Conservation (phyloP, 345 rosid species). For the Salix purpurea region DNA sequence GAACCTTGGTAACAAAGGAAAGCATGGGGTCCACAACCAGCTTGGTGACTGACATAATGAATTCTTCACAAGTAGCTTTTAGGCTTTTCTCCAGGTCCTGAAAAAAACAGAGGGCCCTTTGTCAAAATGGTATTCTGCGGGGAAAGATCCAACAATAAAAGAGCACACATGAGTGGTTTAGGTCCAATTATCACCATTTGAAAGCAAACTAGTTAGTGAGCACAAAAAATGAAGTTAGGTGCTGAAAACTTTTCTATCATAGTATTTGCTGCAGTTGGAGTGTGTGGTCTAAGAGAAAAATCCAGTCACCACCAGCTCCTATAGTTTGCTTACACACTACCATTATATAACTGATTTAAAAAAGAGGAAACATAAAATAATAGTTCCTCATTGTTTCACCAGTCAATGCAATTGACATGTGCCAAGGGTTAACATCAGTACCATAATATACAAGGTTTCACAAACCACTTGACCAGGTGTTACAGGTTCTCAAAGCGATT, state of each 20-base stretch:
- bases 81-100: constrained; percentile 96
- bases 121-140: background rate
- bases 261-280: background rate
- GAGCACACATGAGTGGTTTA: too few relatives aligned
- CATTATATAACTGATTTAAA: too few relatives aligned
- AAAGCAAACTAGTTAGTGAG: background rate
- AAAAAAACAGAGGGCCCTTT: background rate
- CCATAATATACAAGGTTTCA: too few relatives aligned
- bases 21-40: constrained; percentile 97
- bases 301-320: background rate
- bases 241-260: background rate
- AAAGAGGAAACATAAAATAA: too few relatives aligned
- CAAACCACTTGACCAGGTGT: too few relatives aligned
- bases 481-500: too few relatives aligned
- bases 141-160: background rate
- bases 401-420: too few relatives aligned
- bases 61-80: constrained; percentile 96
- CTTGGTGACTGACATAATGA: constrained; percentile 93
- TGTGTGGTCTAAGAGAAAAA: background rate
- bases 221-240: background rate
- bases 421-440: too few relatives aligned
- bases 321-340: too few relatives aligned
- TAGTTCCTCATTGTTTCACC: too few relatives aligned
- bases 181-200: background rate
- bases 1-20: constrained; percentile 92